A percentile compares a stretch with the other conserved stretches of the same genome.
Evolutionary conservation across 2,329 filamentous ascomycete species (phyloP).

Genomic region (Monosporascus sp.): DNA sequence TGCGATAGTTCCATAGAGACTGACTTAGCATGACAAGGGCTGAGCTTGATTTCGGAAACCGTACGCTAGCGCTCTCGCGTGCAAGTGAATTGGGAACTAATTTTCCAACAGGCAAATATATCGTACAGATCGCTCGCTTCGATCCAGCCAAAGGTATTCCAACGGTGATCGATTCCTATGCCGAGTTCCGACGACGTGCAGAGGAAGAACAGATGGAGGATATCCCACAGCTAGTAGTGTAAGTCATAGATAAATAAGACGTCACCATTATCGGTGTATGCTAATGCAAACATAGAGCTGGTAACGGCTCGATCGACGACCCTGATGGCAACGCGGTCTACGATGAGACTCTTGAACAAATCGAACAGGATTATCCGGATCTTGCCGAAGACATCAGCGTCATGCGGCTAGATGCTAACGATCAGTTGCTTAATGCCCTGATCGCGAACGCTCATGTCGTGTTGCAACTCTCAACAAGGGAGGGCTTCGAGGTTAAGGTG

Average conservation of each 20-base stretch:
- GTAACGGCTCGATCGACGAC: constrained; percentile 76
- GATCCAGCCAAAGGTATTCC: constrained; percentile 80
- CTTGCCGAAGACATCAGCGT: constrained; percentile 64
- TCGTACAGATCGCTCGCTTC: constrained; percentile 76
- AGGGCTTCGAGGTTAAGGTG: constrained; percentile 84
- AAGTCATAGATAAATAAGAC: constrained; percentile 16
- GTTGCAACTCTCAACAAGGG: constrained; percentile 73
- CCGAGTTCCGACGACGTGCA: constrained; percentile 61
- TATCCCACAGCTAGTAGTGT: constrained; percentile 67
- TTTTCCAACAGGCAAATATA: constrained; percentile 54
- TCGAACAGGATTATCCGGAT: constrained; percentile 58
- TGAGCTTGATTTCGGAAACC: constrained; percentile 52
- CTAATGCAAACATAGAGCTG: constrained; percentile 39
- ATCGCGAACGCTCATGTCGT: constrained; percentile 68
- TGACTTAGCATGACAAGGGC: constrained; percentile 28
- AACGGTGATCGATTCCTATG: constrained; percentile 71
- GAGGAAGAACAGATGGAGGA: constrained; percentile 46
- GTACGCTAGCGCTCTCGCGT: constrained; percentile 20
- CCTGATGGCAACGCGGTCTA: constrained; percentile 70
- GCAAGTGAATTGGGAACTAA: not conserved
- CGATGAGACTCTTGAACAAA: constrained; percentile 63
- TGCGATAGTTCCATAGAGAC: not conserved
- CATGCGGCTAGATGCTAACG: constrained; percentile 71
- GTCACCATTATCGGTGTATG: not conserved
- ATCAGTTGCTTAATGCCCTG: constrained; percentile 74